A percentile compares a stretch with the other conserved stretches of the same genome.
phyloP scores from a whole-genome alignment of 73 alveolate genomes.

The Paramecium caudatum region DNA sequence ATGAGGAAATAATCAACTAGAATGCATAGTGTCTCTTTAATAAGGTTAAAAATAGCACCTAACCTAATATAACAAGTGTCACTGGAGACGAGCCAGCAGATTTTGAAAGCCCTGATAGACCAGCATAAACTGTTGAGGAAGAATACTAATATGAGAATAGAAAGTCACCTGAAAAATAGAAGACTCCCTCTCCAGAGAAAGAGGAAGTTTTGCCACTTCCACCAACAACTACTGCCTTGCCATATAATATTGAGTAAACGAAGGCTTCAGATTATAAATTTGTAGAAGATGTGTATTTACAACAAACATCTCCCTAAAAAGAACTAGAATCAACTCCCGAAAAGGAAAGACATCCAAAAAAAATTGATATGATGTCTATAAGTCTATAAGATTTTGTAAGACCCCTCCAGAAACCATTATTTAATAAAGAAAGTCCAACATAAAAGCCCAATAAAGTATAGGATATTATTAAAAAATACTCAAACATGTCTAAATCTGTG shows the following conservation, averaged over 20 bases:
- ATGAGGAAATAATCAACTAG: background rate
- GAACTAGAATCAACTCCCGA: background rate
- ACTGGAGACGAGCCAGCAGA: conserved; percentile 41
- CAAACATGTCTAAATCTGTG: conserved; percentile 20
- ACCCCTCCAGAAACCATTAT: background rate
- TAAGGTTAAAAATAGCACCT: conserved; percentile 7
- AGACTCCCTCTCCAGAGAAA: background rate
- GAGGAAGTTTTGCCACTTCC: background rate
- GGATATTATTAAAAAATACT: conserved; percentile 36
- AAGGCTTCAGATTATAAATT: conserved; percentile 6
- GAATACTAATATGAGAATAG: background rate
- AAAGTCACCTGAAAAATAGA: conserved; percentile 12
- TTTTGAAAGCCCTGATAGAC: conserved; percentile 39
- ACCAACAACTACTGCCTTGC: background rate
- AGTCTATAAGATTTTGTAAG: conserved; percentile 33
- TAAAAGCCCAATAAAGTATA: background rate
- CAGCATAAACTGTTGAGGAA: background rate
- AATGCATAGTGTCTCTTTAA: conserved; percentile 40
- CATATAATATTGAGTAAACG: background rate
- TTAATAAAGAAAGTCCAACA: background rate
- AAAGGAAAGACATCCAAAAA: background rate
- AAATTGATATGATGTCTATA: conserved; percentile 6
- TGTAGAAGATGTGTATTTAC: conserved; percentile 34
- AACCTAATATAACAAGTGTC: conserved; percentile 7
- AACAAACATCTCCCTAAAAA: conserved; percentile 8